phyloP scores from a whole-genome alignment of 1,139 yeast genomes.

The Blastobotrys elegans region DNA sequence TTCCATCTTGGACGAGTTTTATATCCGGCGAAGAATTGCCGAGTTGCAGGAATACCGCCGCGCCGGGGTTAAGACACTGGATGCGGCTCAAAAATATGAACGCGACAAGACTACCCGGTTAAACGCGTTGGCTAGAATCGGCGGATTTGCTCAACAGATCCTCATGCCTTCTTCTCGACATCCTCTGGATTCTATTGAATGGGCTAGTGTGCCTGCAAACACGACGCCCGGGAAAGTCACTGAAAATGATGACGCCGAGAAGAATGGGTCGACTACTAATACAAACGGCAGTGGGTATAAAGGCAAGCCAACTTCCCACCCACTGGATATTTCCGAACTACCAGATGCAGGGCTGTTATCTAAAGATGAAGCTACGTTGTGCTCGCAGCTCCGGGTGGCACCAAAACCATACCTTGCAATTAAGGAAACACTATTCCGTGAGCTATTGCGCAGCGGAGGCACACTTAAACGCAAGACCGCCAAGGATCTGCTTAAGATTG shows the following conservation, averaged over 20 bases:
- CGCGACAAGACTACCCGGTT: conserved; percentile 62
- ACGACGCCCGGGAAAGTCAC: conserved; percentile 6
- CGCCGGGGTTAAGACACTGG: conserved; percentile 79
- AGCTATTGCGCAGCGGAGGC: conserved; percentile 81
- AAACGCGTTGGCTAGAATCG: conserved; percentile 26
- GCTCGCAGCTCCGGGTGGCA: conserved; percentile 74
- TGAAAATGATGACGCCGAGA: background rate
- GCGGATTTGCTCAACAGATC: conserved; percentile 14
- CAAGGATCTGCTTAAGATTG: conserved; percentile 75
- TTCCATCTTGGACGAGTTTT: conserved; percentile 71
- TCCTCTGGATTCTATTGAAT: conserved; percentile 7
- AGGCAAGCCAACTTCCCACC: conserved; percentile 23
- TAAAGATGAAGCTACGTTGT: conserved; percentile 78
- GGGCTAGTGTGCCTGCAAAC: conserved; percentile 10
- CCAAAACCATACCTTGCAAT: conserved; percentile 95
- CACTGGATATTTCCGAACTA: conserved; percentile 70
- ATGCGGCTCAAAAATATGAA: conserved; percentile 80
- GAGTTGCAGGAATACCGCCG: conserved; percentile 92
- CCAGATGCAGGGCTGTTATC: conserved; percentile 79
- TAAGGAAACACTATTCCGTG: conserved; percentile 86
- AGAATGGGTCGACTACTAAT: background rate
- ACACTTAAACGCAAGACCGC: conserved; percentile 76
- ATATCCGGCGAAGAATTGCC: conserved; percentile 73
- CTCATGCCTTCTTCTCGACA: conserved; percentile 14
- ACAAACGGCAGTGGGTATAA: conserved; percentile 1